Conservation (phyloP, 139 green algal species). For the Ettlia oleoabundans region DNA sequence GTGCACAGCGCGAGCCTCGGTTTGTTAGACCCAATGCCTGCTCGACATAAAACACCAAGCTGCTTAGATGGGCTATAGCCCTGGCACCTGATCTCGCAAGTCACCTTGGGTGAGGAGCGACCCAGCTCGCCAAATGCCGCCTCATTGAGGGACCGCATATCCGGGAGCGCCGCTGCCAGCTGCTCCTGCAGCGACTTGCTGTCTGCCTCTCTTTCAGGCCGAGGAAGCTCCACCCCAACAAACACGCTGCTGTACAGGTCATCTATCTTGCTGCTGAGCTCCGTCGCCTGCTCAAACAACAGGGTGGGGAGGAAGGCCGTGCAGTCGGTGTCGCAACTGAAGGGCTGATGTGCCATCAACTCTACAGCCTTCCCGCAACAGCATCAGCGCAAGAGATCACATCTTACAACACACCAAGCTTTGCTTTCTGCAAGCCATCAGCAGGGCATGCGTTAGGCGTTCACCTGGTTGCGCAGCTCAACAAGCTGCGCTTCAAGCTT, state of each 20-base stretch:
- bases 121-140: constrained; percentile 53
- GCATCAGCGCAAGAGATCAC: no score
- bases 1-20: no score
- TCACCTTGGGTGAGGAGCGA: constrained; percentile 28
- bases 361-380: no score
- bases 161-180: background rate
- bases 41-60: no score
- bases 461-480: constrained; percentile 31
- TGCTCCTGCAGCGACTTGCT: background rate
- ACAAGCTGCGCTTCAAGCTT: constrained; percentile 22
- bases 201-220: background rate
- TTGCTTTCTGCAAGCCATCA: no score
- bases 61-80: no score
- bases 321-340: background rate
- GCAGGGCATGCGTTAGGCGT: no score
- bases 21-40: no score
- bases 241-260: constrained; percentile 61
- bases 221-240: constrained; percentile 1
- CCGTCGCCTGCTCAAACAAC: constrained; percentile 30
- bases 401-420: no score
- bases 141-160: constrained; percentile 36
- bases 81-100: no score
- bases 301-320: background rate
- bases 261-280: constrained; percentile 55
- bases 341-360: no score